Evolutionary conservation across 345 rosid species (phyloP).

Genomic region (Carallia pectinifolia): DNA sequence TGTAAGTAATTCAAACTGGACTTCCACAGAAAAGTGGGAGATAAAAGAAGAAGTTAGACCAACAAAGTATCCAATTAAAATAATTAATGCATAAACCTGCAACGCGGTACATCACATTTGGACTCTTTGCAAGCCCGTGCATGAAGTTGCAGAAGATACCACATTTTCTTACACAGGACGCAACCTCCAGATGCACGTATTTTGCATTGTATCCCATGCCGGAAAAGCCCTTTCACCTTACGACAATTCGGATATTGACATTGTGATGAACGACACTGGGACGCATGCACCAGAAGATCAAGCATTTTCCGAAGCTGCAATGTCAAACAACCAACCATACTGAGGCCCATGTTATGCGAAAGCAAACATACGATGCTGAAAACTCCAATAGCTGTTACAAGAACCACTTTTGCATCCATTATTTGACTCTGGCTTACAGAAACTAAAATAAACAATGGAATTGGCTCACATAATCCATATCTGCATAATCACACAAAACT

Average conservation of each 20-base stretch:
- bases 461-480: too few species aligned
- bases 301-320: slow-evolving; percentile 98
- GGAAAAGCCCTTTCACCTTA: slow-evolving; percentile 94
- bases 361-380: neutral
- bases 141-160: slow-evolving; percentile 98
- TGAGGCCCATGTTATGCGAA: neutral
- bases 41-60: neutral
- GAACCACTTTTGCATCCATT: too few species aligned
- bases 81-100: slow-evolving; percentile 55
- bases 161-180: slow-evolving; percentile 90
- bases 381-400: too few species aligned
- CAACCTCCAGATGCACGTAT: slow-evolving; percentile 95
- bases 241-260: slow-evolving; percentile 98
- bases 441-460: too few species aligned
- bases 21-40: neutral
- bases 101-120: slow-evolving; percentile 87
- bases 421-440: too few species aligned
- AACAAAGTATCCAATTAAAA: neutral
- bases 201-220: slow-evolving; percentile 90
- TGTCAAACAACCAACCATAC: slow-evolving; percentile 17
- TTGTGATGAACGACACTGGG: slow-evolving; percentile 75
- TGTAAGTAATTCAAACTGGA: slow-evolving; percentile 1
- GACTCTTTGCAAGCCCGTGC: slow-evolving; percentile 99
- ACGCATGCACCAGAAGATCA: slow-evolving; percentile 97
- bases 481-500: too few species aligned